Base-by-base conservation (phyloP, 106 monocot genomes). In the Hemerocallis citrina region DNA sequence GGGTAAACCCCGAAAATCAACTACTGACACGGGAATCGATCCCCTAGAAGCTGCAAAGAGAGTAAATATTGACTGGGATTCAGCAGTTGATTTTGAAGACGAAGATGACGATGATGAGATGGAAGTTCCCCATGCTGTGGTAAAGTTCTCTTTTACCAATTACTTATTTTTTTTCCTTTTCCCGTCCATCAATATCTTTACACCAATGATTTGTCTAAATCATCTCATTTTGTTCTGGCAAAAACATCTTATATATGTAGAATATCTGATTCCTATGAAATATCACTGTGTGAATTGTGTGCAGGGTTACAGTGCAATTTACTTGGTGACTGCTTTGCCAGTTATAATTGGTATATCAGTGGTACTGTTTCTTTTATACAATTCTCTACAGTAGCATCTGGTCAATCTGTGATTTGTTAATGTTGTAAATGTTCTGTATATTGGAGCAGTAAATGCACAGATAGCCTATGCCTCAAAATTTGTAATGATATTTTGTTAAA, bases 11-110 rank as follows among this genome's bases (percentile, higher is more conserved):
- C 60, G 64, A 13, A 89, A 74, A 76, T 95, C 94, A n/a, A 78
- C 73, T 21, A 95, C 94, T 42, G 86, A 95, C 65, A 95, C 89
- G 20, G 94, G 94, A 61, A 40, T 95, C 30, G 81, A 95, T 83
- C 83, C 80, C 10, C 17, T 67, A 56, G 82, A 65, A 59, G 86
- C 94, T 63, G 89, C 86, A 9, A 95, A 76, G 73, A 80, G 86
- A 65, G 77, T 95, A 51, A 86, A 89, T 32, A 67, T 95, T 38
- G 94, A 95, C 68, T 95, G 94, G 94, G 94, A 95, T 74, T 62
- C 78, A 14, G 89, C 89, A 55, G 94, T 81, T 34, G 83, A 86
- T 56, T 74, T 95, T 6, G 78, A 86, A 52, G 22, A 47, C 6
- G 89, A 81, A 27, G 89, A 79, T 5, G 77, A 95, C 20, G 52